Base-by-base conservation (phyloP, 1,284 basidiomycete species). In the Malassezia globosa region DNA sequence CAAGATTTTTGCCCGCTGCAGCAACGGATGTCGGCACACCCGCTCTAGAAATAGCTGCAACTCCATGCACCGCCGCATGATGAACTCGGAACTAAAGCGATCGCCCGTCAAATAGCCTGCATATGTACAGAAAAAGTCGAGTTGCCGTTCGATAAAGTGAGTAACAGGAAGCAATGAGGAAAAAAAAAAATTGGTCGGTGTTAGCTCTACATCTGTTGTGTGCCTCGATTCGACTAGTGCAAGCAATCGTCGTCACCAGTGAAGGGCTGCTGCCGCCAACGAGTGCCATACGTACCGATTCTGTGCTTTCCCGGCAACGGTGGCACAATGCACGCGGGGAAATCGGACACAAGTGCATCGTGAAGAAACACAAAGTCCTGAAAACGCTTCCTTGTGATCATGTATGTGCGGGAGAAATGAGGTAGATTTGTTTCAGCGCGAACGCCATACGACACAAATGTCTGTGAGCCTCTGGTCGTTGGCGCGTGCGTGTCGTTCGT, bases 281-380 rank as follows among this genome's bases (percentile, higher is more conserved):
- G 14, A n/a, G 34, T 23, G 25, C 26, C 21, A 8, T 5, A 16
- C n/a, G 23, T 8, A 25, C 50, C 52, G 58, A 94, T 87, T 47
- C 94, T 79, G 69, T 96, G 92, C 74, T 97, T 97, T 73, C 90
- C 90, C 4, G 92, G 94, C 42, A 99, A 77, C 5, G 88, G 87
- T 21, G 92, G 89, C 0, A 97, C 85, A 18, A 97, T 87, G 64
- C 87, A 92, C 48, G 92, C 94, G 3, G 89, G 89, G 67, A 96
- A 99, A 73, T 90, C 84, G 74, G 83, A 83, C 18, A 81, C 79
- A 26, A 99, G 80, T 64, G 94, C 81, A 42, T 94, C 83, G 54
- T 85, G 78, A 29, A 99, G 76, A 72, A 97, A 97, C 29, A 86
- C 84, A 73, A 99, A 99, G 74, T 99, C 94, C 66, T 92, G 87